Base-by-base conservation (phyloP, 2,329 filamentous ascomycete species). In the Colletotrichum echinochloae region DNA sequence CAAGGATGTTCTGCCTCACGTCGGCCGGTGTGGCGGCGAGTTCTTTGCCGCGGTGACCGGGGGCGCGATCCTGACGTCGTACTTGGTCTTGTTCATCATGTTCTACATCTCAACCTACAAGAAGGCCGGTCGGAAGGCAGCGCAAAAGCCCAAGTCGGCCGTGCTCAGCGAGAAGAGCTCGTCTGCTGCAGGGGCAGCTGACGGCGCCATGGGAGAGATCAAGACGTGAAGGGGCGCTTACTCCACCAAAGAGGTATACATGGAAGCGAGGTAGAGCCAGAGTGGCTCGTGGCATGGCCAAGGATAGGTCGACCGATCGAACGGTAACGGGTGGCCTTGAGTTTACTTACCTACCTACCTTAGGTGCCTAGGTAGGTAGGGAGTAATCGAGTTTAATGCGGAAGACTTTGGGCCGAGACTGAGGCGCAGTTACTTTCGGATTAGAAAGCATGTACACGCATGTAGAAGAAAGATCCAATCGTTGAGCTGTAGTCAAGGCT, bases 11-110 rank as follows among this genome's bases (percentile, higher is more conserved):
- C 83, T 92, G 71, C 92, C 92, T 56, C 92, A 92, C 79, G 80
- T 85, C 74, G 92, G 92, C 76, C 84, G 87, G 68, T 94, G 92
- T 78, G 91, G 91, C 20, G 92, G 92, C 74, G 91, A 94, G 82
- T 91, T 94, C 77, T 93, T 93, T 75, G 92, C 92, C n/a, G 92
- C 92, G 26, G 87, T 93, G 75, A 85, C 91, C 70, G 92, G 92
- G 73, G 92, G 93, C 79, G 87, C 86, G 74, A 93, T 94, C 76
- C 85, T 94, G 76, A 91, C 86, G 80, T 92, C 90, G 48, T 94
- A 94, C 85, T 87, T 94, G 60, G 84, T 94, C 70, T 89, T 94
- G 71, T 94, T 94, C 85, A 91, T 94, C 79, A 89, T 88, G 69
- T 93, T 94, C 86, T 94, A 94, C 85, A 86, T 93, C 75, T 90